These are phyloP conservation scores for Tetracladium marchalianum DNA, from an alignment of 495 filamentous ascomycete genomes.

Conservation along the genomic window DNA sequence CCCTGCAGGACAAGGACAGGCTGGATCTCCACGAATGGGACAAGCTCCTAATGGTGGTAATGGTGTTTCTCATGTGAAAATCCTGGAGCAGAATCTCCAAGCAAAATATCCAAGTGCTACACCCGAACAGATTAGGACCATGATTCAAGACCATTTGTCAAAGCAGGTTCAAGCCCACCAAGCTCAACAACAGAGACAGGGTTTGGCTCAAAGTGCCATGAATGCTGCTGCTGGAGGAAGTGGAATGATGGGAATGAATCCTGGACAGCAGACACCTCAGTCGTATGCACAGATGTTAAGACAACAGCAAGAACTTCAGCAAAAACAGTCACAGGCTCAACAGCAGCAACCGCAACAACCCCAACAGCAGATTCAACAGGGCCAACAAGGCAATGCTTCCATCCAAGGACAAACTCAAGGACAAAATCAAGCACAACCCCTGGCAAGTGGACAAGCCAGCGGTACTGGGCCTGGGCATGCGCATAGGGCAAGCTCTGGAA, in stretches of 20 bases:
- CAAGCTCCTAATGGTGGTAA: constrained; percentile 25
- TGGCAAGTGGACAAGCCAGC: not conserved
- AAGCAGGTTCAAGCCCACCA: constrained; percentile 25
- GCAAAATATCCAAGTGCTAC: constrained; percentile 44
- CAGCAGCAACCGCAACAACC: not conserved
- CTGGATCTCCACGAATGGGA: constrained; percentile 19
- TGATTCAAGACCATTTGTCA: constrained; percentile 49
- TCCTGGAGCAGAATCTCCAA: constrained; percentile 27
- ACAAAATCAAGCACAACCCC: too few species aligned
- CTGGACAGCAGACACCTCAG: constrained; percentile 40
- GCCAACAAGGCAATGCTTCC: not conserved
- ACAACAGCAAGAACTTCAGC: constrained; percentile 44
- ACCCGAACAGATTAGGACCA: constrained; percentile 46
- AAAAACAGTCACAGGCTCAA: not conserved
- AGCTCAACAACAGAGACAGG: constrained; percentile 24
- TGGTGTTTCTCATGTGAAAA: constrained; percentile 14
- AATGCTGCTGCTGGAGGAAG: constrained; percentile 51
- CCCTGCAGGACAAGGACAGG: constrained; percentile 20
- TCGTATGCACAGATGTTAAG: constrained; percentile 67
- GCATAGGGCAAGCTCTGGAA: constrained; percentile 12
- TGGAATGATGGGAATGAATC: constrained; percentile 15
- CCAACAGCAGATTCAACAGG: not conserved
- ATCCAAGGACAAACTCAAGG: not conserved
- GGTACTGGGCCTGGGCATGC: constrained; percentile 11
- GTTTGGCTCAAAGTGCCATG: constrained; percentile 42